A percentile compares a stretch with the other conserved stretches of the same genome.
Conservation (phyloP, 1,139 yeast genomes). For the Saccharomycopsis phalli region DNA sequence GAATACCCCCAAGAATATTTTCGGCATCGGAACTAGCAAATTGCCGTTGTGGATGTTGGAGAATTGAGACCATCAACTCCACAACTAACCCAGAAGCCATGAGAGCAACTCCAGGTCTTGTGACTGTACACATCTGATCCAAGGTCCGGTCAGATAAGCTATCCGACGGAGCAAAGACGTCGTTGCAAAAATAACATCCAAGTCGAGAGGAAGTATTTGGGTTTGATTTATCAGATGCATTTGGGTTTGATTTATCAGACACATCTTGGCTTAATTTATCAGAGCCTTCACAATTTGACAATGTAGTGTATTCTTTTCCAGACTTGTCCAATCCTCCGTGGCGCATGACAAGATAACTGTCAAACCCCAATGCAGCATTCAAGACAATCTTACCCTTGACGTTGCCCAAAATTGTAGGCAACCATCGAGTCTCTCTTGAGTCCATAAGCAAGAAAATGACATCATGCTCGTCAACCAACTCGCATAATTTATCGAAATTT, state of each 20-base stretch:
- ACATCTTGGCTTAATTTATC: neutral
- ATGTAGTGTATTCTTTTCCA: slow-evolving; percentile 19
- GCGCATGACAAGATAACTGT: slow-evolving; percentile 84
- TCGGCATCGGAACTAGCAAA: slow-evolving; percentile 34
- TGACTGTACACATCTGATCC: slow-evolving; percentile 98
- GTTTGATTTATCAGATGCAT: slow-evolving; percentile 24
- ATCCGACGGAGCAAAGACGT: slow-evolving; percentile 88
- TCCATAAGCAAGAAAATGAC: slow-evolving; percentile 77
- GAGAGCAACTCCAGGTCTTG: slow-evolving; percentile 91
- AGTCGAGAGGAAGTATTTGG: slow-evolving; percentile 36
- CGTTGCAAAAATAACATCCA: slow-evolving; percentile 95
- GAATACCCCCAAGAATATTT: slow-evolving; percentile 57
- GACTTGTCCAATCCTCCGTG: slow-evolving; percentile 48
- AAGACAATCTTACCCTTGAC: slow-evolving; percentile 63
- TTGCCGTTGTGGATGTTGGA: slow-evolving; percentile 55
- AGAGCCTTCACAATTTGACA: no score
- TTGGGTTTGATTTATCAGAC: neutral
- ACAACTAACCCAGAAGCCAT: slow-evolving; percentile 84
- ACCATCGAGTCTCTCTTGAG: slow-evolving; percentile 92
- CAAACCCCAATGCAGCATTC: slow-evolving; percentile 93
- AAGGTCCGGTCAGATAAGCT: slow-evolving; percentile 75
- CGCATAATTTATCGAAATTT: slow-evolving; percentile 44
- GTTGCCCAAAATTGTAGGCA: slow-evolving; percentile 76
- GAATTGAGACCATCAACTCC: slow-evolving; percentile 64
- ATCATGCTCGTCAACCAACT: slow-evolving; percentile 62